Evolutionary conservation across 768 basidiomycete genomes (phyloP).

Genomic region (Rhizopogon vulgaris): DNA sequence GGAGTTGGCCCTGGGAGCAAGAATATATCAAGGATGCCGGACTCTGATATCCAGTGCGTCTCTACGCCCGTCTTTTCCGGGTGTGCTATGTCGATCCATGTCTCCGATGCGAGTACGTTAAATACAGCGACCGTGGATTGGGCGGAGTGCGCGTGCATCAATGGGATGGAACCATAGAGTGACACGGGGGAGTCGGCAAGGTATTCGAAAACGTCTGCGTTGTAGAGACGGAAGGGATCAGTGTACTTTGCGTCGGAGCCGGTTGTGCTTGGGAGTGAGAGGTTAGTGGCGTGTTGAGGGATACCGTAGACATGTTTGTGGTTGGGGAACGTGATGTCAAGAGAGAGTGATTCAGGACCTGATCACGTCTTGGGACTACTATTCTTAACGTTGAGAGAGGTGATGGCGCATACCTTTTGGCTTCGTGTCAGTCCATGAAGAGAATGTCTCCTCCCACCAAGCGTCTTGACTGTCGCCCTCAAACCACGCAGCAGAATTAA

Average conservation of each 20-base stretch:
- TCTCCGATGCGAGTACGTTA: constrained; percentile 83
- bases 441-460: constrained; percentile 87
- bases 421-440: constrained; percentile 85
- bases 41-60: constrained; percentile 98
- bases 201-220: constrained; percentile 96
- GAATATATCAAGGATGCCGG: constrained; percentile 92
- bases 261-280: constrained; percentile 84
- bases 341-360: constrained; percentile 92
- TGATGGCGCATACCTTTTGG: constrained; percentile 68
- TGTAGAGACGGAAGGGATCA: constrained; percentile 94
- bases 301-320: constrained; percentile 93
- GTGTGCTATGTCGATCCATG: constrained; percentile 89
- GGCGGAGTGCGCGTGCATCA: constrained; percentile 89
- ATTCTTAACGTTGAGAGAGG: not conserved
- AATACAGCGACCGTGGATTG: constrained; percentile 89
- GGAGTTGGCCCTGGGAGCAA: constrained; percentile 89
- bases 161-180: constrained; percentile 86
- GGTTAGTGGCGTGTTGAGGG: constrained; percentile 88
- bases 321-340: constrained; percentile 91
- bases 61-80: constrained; percentile 51
- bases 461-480: constrained; percentile 81
- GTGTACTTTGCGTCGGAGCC: constrained; percentile 71
- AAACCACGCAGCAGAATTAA: constrained; percentile 68
- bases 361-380: constrained; percentile 2
- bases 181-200: constrained; percentile 71